Evolutionary conservation across 257 asterid species (phyloP).

Genomic region (Penstemon davidsonii): DNA sequence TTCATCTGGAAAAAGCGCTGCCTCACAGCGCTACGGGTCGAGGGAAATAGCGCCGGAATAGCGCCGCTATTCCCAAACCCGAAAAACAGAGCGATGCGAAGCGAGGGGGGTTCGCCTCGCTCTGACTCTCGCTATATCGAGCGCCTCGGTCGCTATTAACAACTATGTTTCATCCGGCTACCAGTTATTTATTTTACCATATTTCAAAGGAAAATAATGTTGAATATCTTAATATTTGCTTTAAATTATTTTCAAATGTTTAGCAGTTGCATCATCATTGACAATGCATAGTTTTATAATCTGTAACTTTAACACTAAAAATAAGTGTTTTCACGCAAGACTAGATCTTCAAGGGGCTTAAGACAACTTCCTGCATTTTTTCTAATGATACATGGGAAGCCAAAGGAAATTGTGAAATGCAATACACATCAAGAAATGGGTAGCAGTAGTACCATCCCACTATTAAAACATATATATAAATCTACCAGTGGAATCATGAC

Average conservation of each 20-base stretch:
- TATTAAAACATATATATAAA: conserved; percentile 8
- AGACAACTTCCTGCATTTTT: conserved; percentile 3
- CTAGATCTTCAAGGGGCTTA: conserved; percentile 15
- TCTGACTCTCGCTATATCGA: too few species aligned
- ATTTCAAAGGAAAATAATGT: conserved; percentile 4
- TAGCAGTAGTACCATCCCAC: conserved; percentile 27
- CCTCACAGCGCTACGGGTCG: too few species aligned
- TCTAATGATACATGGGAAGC: conserved; percentile 11
- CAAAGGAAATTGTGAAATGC: conserved; percentile 7
- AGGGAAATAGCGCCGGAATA: too few species aligned
- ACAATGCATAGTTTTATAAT: background rate
- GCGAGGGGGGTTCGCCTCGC: too few species aligned
- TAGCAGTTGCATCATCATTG: conserved; percentile 10
- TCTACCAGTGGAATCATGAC: conserved; percentile 25
- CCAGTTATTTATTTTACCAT: conserved; percentile 2
- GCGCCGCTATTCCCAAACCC: too few species aligned
- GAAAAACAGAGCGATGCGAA: too few species aligned
- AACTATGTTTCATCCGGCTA: conserved; percentile 10
- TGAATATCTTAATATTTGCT: background rate
- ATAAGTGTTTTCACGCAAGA: background rate
- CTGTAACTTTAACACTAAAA: background rate
- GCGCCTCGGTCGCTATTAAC: too few species aligned
- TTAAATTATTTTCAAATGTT: conserved; percentile 2
- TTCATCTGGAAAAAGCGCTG: too few species aligned
- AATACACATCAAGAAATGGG: conserved; percentile 8